Evolutionary conservation across 164 flowering plant genomes (phyloP).

Genomic region (Magnolia kwangsiensis): DNA sequence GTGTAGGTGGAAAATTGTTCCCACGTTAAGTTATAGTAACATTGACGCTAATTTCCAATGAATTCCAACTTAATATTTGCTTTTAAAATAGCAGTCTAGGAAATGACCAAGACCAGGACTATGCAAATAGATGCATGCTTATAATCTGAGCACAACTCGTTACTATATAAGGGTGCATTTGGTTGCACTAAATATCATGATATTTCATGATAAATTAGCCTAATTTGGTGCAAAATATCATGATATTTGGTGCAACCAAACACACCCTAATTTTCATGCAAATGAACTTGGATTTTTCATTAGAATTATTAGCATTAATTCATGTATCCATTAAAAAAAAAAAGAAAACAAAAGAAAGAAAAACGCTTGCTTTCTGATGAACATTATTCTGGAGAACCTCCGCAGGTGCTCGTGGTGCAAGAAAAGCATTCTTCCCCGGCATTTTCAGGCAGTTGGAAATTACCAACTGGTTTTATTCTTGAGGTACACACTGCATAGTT

Average conservation of each 20-base stretch:
- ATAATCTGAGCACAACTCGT: no score
- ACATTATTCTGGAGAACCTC: background rate
- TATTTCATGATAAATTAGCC: background rate
- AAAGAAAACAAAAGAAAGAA: background rate
- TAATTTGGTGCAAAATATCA: background rate
- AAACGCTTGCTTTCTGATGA: background rate
- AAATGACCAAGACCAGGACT: no score
- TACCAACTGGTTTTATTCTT: conserved; percentile 83
- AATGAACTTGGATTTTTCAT: background rate
- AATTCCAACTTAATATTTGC: no score
- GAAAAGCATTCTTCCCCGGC: conserved; percentile 66
- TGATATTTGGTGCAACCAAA: background rate
- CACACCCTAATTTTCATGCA: background rate
- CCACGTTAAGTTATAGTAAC: no score
- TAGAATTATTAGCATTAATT: background rate
- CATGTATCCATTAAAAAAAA: no score
- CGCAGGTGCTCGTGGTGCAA: conserved; percentile 87
- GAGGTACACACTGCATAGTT: conserved; percentile 39
- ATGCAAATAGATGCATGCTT: no score
- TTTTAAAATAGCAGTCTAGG: no score
- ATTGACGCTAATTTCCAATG: no score
- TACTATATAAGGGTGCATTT: no score
- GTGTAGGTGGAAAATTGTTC: no score
- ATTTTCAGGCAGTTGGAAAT: conserved; percentile 60
- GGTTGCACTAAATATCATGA: background rate